A percentile compares a stretch with the other conserved stretches of the same genome.
Conservation (phyloP, 371 early-diverging fungal genomes). For the Mortierella sp. region DNA sequence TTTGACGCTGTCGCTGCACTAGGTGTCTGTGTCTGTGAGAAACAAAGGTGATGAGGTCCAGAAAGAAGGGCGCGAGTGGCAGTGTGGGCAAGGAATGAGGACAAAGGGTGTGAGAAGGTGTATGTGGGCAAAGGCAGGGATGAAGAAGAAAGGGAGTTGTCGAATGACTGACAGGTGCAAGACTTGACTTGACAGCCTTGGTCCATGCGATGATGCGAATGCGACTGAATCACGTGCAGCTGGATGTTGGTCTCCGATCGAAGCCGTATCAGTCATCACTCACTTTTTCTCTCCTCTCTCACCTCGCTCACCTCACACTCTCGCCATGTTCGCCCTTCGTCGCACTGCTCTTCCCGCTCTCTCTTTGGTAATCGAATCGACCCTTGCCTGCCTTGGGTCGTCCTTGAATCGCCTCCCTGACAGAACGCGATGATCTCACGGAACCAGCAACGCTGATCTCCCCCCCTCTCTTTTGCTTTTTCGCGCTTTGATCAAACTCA, state of each 20-base stretch:
- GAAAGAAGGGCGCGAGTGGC: no score
- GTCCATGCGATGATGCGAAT: no score
- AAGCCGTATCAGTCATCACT: no score
- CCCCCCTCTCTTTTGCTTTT: not conserved
- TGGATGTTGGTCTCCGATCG: no score
- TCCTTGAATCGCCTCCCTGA: not conserved
- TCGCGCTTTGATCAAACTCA: slow-evolving; percentile 3
- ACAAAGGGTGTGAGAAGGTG: no score
- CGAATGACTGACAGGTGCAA: slow-evolving; percentile 1
- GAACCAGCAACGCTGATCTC: not conserved
- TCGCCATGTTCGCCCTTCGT: slow-evolving; percentile 46
- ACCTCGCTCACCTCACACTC: slow-evolving; percentile 1
- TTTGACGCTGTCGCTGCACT: no score
- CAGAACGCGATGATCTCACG: not conserved
- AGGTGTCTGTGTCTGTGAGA: no score
- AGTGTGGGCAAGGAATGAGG: no score
- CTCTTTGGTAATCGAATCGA: slow-evolving; percentile 44
- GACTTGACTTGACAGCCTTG: not conserved
- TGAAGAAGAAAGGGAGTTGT: not conserved
- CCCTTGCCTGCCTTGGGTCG: not conserved
- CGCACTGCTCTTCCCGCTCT: slow-evolving; percentile 43
- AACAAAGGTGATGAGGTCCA: no score
- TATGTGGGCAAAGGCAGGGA: not conserved
- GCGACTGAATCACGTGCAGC: no score
- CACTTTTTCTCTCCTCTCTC: slow-evolving; percentile 9